These are phyloP conservation scores for Salpingoeca rosetta DNA, from an alignment of 78 protist species.

Conservation along the genomic window DNA sequence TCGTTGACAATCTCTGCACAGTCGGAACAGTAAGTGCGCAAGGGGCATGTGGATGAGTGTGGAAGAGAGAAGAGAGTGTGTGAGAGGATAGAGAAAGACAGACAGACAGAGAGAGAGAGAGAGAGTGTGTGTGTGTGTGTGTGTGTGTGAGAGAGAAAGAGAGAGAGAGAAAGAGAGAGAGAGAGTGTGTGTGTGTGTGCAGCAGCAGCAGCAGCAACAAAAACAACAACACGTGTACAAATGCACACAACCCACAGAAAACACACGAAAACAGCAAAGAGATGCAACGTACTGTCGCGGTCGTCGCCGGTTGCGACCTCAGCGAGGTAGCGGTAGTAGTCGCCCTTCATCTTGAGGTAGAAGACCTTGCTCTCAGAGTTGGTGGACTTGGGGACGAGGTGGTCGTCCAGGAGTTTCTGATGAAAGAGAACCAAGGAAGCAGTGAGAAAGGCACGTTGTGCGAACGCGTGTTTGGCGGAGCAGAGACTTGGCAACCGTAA, in stretches of 20 bases:
- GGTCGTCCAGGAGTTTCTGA: conserved; percentile 47
- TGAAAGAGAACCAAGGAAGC: too few relatives aligned
- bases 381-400: conserved; percentile 68
- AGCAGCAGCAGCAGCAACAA: not conserved
- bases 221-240: too few relatives aligned
- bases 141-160: too few relatives aligned
- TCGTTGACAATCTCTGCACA: conserved; percentile 42
- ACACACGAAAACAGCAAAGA: too few relatives aligned
- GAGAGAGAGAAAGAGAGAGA: not conserved
- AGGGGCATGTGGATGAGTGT: not conserved
- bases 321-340: conserved; percentile 83
- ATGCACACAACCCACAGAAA: not conserved
- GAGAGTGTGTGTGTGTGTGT: too few relatives aligned
- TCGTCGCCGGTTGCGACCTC: conserved; percentile 74
- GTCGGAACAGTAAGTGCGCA: not conserved
- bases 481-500: too few relatives aligned
- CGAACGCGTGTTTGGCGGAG: conserved; percentile 17
- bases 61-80: not conserved
- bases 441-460: not conserved
- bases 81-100: too few relatives aligned
- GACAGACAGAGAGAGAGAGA: too few relatives aligned
- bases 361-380: conserved; percentile 81
- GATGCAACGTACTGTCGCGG: conserved; percentile 47
- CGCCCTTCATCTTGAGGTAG: conserved; percentile 85
- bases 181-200: not conserved